Evolutionary conservation across 805 yeast genomes (phyloP).

Genomic region (Clavispora santaluciae): DNA sequence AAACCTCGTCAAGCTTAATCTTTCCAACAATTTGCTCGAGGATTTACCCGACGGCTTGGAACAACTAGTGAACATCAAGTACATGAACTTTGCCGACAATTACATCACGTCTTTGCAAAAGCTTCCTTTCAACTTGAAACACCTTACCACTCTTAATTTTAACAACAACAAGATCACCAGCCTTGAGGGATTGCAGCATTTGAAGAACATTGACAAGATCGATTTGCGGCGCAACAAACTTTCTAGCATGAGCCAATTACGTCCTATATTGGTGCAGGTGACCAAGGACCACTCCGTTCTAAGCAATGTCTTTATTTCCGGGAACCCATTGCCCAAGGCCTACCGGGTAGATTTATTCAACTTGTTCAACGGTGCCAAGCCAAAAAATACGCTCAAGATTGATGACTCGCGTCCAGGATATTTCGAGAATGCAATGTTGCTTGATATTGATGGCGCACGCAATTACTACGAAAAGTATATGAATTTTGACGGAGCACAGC

Average conservation of each 20-base stretch:
- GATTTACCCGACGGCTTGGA: slow-evolving; percentile 51
- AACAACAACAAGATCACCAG: slow-evolving; percentile 43
- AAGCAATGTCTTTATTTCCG: slow-evolving; percentile 36
- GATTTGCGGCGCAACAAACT: slow-evolving; percentile 50
- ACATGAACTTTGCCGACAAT: slow-evolving; percentile 41
- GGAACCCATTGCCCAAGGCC: slow-evolving; percentile 41
- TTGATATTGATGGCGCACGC: slow-evolving; percentile 46
- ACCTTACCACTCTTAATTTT: slow-evolving; percentile 44
- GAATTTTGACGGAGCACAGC: slow-evolving; percentile 2
- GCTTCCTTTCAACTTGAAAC: slow-evolving; percentile 30
- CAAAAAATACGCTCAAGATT: slow-evolving; percentile 43
- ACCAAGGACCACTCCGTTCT: slow-evolving; percentile 28
- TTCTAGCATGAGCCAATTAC: slow-evolving; percentile 25
- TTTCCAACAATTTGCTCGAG: slow-evolving; percentile 50
- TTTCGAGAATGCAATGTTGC: slow-evolving; percentile 50
- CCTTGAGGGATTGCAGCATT: slow-evolving; percentile 42
- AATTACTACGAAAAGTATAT: slow-evolving; percentile 38
- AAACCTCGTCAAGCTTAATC: slow-evolving; percentile 45
- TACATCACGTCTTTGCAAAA: slow-evolving; percentile 30
- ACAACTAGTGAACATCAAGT: slow-evolving; percentile 43
- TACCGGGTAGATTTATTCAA: slow-evolving; percentile 54
- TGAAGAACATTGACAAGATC: slow-evolving; percentile 42
- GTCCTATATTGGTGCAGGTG: slow-evolving; percentile 33
- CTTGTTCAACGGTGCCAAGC: slow-evolving; percentile 49
- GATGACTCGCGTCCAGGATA: slow-evolving; percentile 62